These are phyloP conservation scores for Sporothrix variecibatus DNA, from an alignment of 2,329 filamentous ascomycete species.

Conservation along the genomic window DNA sequence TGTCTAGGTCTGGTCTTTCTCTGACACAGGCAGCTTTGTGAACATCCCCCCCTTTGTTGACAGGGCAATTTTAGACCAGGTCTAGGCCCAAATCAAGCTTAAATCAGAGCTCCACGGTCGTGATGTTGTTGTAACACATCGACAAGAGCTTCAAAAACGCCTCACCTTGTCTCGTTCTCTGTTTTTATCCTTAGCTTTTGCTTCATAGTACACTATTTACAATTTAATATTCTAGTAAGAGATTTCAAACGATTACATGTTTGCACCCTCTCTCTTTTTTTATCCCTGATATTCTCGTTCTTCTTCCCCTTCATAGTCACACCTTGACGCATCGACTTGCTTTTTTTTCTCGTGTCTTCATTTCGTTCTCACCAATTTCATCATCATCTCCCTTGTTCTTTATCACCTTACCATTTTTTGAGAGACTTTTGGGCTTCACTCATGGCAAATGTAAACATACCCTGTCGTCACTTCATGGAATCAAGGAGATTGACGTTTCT, in stretches of 20 bases:
- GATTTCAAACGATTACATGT: background rate
- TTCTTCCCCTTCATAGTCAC: background rate
- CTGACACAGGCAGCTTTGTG: background rate
- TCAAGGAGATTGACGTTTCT: background rate
- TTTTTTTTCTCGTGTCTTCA: background rate
- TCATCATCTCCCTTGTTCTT: background rate
- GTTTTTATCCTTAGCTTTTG: background rate
- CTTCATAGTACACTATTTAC: background rate
- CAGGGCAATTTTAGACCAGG: background rate
- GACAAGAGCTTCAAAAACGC: background rate
- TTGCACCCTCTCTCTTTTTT: background rate
- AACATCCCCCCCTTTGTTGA: background rate
- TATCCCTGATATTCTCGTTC: background rate
- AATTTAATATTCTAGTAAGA: background rate
- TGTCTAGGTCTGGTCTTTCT: background rate
- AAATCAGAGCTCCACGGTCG: background rate
- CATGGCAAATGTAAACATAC: background rate
- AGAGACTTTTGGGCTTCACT: background rate
- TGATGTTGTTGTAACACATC: background rate
- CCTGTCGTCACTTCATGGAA: background rate
- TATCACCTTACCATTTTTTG: no score
- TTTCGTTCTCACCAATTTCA: background rate
- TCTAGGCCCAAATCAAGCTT: background rate
- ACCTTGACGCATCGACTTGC: background rate
- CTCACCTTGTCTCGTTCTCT: background rate